Evolutionary conservation across 1,139 yeast genomes (phyloP).

Genomic region (Nadsonia starkeyi-henricii): DNA sequence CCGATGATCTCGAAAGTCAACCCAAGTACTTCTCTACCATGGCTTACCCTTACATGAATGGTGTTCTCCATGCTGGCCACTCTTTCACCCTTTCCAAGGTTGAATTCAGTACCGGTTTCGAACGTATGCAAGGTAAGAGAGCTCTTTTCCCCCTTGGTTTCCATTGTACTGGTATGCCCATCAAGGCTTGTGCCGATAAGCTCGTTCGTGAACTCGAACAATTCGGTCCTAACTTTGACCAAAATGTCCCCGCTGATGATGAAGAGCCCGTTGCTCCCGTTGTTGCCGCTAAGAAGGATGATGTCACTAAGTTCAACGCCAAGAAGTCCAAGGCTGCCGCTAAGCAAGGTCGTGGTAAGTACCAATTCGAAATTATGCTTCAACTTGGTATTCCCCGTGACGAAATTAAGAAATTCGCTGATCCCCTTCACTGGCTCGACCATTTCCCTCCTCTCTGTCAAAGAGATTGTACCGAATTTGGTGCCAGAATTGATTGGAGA

Average conservation of each 20-base stretch:
- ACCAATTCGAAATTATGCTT: slow-evolving; percentile 90
- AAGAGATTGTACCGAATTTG: slow-evolving; percentile 65
- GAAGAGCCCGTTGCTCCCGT: slow-evolving; percentile 36
- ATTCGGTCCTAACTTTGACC: slow-evolving; percentile 72
- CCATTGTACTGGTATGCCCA: slow-evolving; percentile 99
- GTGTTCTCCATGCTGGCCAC: slow-evolving; percentile 96
- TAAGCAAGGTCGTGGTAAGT: slow-evolving; percentile 86
- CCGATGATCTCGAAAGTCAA: slow-evolving; percentile 57
- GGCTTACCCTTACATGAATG: slow-evolving; percentile 99
- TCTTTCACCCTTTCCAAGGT: slow-evolving; percentile 89
- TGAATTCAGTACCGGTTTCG: slow-evolving; percentile 87
- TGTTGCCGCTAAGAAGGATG: slow-evolving; percentile 38
- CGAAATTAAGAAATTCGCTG: slow-evolving; percentile 78
- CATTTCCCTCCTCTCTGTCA: slow-evolving; percentile 87
- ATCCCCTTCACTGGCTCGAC: slow-evolving; percentile 74
- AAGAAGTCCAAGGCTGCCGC: slow-evolving; percentile 88
- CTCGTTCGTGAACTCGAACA: slow-evolving; percentile 81
- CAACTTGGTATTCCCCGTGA: slow-evolving; percentile 78
- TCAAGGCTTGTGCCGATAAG: slow-evolving; percentile 91
- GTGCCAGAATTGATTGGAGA: slow-evolving; percentile 98
- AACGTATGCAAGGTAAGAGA: slow-evolving; percentile 85
- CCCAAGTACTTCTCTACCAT: slow-evolving; percentile 87
- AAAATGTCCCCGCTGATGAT: slow-evolving; percentile 45
- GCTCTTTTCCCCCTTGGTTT: slow-evolving; percentile 94
- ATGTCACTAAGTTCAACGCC: slow-evolving; percentile 80